phyloP scores from a whole-genome alignment of 1,284 basidiomycete species.

The Veloporphyrellus conicus region DNA sequence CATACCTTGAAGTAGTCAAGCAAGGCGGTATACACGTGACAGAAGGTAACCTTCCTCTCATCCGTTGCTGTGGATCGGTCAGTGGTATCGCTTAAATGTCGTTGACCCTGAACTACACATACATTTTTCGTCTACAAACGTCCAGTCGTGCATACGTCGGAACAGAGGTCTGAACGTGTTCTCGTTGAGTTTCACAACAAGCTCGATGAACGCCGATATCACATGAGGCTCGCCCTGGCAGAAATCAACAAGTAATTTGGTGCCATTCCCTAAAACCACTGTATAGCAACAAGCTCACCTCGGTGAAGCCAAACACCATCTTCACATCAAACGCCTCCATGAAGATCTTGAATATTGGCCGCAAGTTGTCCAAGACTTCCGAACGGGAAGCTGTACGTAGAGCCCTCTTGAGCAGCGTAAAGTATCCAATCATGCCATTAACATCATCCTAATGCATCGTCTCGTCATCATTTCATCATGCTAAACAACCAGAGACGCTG shows the following conservation, averaged over 20 bases:
- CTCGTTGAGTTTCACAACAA: slow-evolving; percentile 93
- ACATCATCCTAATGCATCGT: slow-evolving; percentile 15
- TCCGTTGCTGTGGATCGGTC: slow-evolving; percentile 30
- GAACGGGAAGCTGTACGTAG: slow-evolving; percentile 63
- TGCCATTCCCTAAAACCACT: not conserved
- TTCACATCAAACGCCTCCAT: slow-evolving; percentile 72
- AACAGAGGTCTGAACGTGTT: slow-evolving; percentile 90
- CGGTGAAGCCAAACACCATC: slow-evolving; percentile 30
- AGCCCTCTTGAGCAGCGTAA: slow-evolving; percentile 62
- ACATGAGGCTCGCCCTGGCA: slow-evolving; percentile 49
- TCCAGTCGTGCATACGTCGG: slow-evolving; percentile 93
- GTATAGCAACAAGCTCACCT: slow-evolving; percentile 29
- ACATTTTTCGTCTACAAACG: slow-evolving; percentile 63
- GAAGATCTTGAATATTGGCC: slow-evolving; percentile 77
- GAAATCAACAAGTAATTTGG: not conserved
- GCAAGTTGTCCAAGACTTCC: slow-evolving; percentile 67
- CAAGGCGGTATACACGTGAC: slow-evolving; percentile 66
- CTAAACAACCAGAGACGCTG: not conserved
- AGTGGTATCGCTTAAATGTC: not conserved
- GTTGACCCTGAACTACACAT: slow-evolving; percentile 19
- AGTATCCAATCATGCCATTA: slow-evolving; percentile 51
- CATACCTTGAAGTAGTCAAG: slow-evolving; percentile 82
- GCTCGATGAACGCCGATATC: slow-evolving; percentile 79
- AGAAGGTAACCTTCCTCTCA: slow-evolving; percentile 64
- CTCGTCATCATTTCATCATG: slow-evolving; percentile 3